Evolutionary conservation across 2,329 filamentous ascomycete species (phyloP).

Genomic region (Verticillium dahliae): DNA sequence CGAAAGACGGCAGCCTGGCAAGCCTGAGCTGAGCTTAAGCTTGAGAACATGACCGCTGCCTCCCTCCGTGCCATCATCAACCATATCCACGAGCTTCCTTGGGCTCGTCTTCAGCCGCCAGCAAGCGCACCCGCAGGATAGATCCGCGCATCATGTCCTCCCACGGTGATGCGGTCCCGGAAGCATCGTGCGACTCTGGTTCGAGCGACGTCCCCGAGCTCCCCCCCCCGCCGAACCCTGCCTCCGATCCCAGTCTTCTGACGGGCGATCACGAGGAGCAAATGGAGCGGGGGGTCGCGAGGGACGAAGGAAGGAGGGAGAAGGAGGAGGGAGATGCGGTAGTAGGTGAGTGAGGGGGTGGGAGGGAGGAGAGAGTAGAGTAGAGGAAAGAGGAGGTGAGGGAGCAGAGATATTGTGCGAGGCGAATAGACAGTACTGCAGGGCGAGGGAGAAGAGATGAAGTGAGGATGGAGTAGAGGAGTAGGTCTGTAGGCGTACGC

Average conservation of each 20-base stretch:
- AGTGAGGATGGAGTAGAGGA: no score
- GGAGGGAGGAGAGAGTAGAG: no score
- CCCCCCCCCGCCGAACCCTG: conserved; percentile 36
- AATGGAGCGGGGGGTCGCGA: no score
- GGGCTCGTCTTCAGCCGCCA: not conserved
- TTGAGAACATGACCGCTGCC: conserved; percentile 6
- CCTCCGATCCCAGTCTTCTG: conserved; percentile 27
- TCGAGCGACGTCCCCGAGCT: conserved; percentile 21
- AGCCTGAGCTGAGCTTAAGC: not conserved
- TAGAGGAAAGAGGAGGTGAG: no score
- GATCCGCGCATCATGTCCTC: not conserved
- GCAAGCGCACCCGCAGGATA: conserved; percentile 14
- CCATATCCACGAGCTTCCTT: not conserved
- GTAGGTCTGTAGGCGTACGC: no score
- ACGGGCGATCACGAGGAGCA: conserved; percentile 12
- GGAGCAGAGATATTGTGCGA: no score
- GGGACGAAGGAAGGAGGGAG: no score
- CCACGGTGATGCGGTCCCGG: not conserved
- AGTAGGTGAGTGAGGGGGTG: no score
- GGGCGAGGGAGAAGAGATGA: no score
- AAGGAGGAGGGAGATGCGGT: no score
- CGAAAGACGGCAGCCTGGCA: not conserved
- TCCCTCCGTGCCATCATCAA: not conserved
- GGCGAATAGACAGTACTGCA: no score
- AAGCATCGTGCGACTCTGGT: conserved; percentile 1